Evolutionary conservation across 495 filamentous ascomycete genomes (phyloP).

Genomic region (Penicillium verhagenii): DNA sequence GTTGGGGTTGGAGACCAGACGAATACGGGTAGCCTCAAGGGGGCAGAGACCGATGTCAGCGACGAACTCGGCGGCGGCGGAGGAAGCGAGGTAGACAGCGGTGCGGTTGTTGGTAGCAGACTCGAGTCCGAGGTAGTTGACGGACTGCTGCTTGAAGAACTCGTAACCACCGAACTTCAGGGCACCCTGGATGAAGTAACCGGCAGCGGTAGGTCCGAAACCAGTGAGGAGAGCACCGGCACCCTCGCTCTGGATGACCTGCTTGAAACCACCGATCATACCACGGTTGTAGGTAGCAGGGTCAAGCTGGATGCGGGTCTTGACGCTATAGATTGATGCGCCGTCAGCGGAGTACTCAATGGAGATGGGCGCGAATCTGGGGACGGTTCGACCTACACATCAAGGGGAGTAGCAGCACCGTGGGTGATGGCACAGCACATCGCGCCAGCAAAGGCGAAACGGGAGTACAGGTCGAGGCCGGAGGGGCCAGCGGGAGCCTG

Average conservation of each 20-base stretch:
- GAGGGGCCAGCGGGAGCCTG: conserved; percentile 3
- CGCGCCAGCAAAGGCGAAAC: conserved; percentile 88
- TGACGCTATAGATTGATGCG: conserved; percentile 62
- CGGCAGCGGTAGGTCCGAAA: conserved; percentile 81
- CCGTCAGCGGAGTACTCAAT: background rate
- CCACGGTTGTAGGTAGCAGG: conserved; percentile 86
- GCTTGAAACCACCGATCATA: conserved; percentile 80
- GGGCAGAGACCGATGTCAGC: conserved; percentile 93
- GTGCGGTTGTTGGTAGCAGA: conserved; percentile 83
- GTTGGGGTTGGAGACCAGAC: conserved; percentile 87
- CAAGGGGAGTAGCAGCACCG: conserved; percentile 87
- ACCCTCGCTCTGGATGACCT: conserved; percentile 82
- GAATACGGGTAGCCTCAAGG: conserved; percentile 91
- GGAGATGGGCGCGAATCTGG: background rate
- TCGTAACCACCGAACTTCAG: conserved; percentile 97
- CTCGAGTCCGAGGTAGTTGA: conserved; percentile 79
- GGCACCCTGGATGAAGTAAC: conserved; percentile 92
- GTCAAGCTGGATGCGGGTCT: conserved; percentile 93
- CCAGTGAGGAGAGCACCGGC: conserved; percentile 86
- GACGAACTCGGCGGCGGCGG: conserved; percentile 86
- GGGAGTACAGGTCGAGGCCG: conserved; percentile 30
- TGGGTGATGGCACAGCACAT: conserved; percentile 95
- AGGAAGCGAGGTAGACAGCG: conserved; percentile 82
- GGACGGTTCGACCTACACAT: conserved; percentile 77
- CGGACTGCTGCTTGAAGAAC: conserved; percentile 91